phyloP scores from a whole-genome alignment of 2,329 filamentous ascomycete species.

The Lecanicillium sp. region DNA sequence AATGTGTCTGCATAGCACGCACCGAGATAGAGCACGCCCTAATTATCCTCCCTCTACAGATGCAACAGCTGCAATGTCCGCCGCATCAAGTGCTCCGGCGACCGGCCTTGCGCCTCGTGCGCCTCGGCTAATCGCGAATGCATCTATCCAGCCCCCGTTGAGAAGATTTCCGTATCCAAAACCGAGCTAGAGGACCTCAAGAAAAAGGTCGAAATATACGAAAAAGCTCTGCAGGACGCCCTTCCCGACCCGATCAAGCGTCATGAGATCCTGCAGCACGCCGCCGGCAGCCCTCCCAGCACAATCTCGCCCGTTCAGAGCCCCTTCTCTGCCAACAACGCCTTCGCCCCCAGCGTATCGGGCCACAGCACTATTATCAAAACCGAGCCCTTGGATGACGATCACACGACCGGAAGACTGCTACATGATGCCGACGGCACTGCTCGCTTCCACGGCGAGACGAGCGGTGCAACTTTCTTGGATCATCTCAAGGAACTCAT shows the following conservation, averaged over 20 bases:
- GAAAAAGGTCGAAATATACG: slow-evolving; percentile 33
- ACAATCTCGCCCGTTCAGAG: slow-evolving; percentile 20
- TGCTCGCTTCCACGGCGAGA: slow-evolving; percentile 42
- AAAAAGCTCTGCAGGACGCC: slow-evolving; percentile 32
- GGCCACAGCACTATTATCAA: slow-evolving; percentile 15
- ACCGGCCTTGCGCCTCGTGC: slow-evolving; percentile 43
- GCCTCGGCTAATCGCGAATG: slow-evolving; percentile 37
- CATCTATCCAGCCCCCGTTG: slow-evolving; percentile 38
- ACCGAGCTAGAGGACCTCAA: slow-evolving; percentile 37
- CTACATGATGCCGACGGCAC: slow-evolving; percentile 40
- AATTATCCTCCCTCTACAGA: slow-evolving; percentile 24
- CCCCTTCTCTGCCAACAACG: slow-evolving; percentile 13
- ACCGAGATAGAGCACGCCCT: neutral
- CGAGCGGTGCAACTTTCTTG: slow-evolving; percentile 44
- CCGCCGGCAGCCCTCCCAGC: slow-evolving; percentile 18
- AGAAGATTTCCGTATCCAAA: slow-evolving; percentile 38
- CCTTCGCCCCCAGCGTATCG: slow-evolving; percentile 6
- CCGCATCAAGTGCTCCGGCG: slow-evolving; percentile 46
- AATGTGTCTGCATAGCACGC: neutral
- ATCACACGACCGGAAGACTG: slow-evolving; percentile 31
- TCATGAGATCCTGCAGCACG: slow-evolving; percentile 27
- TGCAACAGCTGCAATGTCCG: slow-evolving; percentile 49
- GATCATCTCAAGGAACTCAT: slow-evolving; percentile 45
- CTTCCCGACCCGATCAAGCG: slow-evolving; percentile 31
- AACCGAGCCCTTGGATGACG: slow-evolving; percentile 13